Conservation (phyloP, 768 basidiomycete genomes). For the Tulasnella calospora region DNA sequence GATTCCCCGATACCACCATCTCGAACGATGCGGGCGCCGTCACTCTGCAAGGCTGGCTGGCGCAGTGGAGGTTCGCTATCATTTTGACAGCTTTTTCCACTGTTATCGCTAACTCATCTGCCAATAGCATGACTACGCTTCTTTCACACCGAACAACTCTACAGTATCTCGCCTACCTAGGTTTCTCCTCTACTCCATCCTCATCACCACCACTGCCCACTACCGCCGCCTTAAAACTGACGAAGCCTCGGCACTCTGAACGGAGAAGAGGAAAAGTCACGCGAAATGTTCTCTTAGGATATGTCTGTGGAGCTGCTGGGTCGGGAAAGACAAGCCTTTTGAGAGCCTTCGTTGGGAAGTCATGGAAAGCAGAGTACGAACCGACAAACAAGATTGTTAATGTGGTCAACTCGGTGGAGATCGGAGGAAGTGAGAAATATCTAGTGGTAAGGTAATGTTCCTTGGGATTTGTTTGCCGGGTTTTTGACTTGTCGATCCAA, state of each 20-base stretch:
- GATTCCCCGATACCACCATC: constrained; percentile 84
- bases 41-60: constrained; percentile 96
- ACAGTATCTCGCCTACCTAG: constrained; percentile 91
- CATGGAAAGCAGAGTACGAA: constrained; percentile 63
- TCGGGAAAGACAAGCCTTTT: constrained; percentile 90
- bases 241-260: constrained; percentile 76
- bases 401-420: constrained; percentile 93
- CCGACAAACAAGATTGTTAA: constrained; percentile 86
- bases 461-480: neutral
- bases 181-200: constrained; percentile 70
- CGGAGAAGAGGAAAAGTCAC: constrained; percentile 82
- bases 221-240: constrained; percentile 79
- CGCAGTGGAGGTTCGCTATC: constrained; percentile 81
- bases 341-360: constrained; percentile 79
- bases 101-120: neutral
- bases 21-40: constrained; percentile 83
- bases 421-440: constrained; percentile 92
- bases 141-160: constrained; percentile 89
- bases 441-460: constrained; percentile 63
- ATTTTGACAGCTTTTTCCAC: neutral
- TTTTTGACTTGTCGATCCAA: constrained; percentile 18
- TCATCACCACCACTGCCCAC: constrained; percentile 31
- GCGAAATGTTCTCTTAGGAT: constrained; percentile 87
- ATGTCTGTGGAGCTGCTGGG: constrained; percentile 92
- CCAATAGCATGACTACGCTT: constrained; percentile 85